These are phyloP conservation scores for Geotrichum australiense DNA, from an alignment of 1,139 yeast genomes.

Conservation along the genomic window DNA sequence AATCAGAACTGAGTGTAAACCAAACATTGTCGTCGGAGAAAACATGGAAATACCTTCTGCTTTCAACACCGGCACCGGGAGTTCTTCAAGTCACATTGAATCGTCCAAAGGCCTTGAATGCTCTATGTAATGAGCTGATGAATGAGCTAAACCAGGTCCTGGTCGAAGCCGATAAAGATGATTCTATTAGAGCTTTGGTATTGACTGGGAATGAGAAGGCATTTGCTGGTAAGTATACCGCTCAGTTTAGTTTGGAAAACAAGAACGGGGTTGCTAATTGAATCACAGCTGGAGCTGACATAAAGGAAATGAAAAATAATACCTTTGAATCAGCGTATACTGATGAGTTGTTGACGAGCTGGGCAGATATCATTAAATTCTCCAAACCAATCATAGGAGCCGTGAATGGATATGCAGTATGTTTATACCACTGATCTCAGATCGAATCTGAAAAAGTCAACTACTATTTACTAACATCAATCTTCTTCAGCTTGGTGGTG, in stretches of 20 bases:
- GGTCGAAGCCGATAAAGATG: slow-evolving; percentile 36
- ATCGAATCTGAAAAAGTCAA: neutral
- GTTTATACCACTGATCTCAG: slow-evolving; percentile 4
- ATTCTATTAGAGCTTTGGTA: slow-evolving; percentile 41
- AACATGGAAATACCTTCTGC: slow-evolving; percentile 35
- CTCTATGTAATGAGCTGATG: slow-evolving; percentile 47
- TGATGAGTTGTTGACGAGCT: slow-evolving; percentile 34
- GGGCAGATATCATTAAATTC: slow-evolving; percentile 35
- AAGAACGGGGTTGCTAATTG: slow-evolving; percentile 1
- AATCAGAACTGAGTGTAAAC: neutral
- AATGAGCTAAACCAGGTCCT: slow-evolving; percentile 40
- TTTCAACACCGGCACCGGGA: slow-evolving; percentile 38
- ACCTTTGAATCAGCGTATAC: slow-evolving; percentile 36
- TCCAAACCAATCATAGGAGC: slow-evolving; percentile 46
- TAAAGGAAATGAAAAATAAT: slow-evolving; percentile 43
- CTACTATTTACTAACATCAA: slow-evolving; percentile 1
- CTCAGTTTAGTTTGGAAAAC: slow-evolving; percentile 13
- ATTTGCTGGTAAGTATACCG: slow-evolving; percentile 33
- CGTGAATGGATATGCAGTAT: slow-evolving; percentile 44
- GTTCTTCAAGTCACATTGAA: slow-evolving; percentile 50
- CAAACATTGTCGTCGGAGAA: neutral
- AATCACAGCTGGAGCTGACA: slow-evolving; percentile 46
- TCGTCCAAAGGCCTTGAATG: slow-evolving; percentile 61
- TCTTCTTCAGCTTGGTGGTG: slow-evolving; percentile 40
- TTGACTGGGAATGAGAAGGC: slow-evolving; percentile 43